Conservation (phyloP, 1,284 basidiomycete species). For the Rhodotorula sp. region DNA sequence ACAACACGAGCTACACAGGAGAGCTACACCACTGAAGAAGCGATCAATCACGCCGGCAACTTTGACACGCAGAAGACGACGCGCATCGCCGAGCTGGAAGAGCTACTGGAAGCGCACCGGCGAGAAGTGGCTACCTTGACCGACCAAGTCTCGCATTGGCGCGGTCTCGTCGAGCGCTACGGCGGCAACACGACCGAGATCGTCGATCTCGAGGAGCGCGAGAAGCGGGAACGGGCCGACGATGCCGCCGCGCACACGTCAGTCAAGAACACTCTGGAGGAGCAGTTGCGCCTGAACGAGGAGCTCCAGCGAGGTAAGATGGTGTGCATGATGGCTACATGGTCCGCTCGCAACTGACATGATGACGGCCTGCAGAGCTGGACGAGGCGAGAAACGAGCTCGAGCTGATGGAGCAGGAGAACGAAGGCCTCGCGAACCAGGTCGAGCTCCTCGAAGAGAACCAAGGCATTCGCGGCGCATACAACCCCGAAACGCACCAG, state of each 20-base stretch:
- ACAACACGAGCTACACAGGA: constrained; percentile 33
- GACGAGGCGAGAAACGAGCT: constrained; percentile 38
- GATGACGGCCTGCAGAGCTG: constrained; percentile 33
- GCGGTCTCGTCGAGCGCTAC: constrained; percentile 37
- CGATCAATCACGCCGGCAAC: constrained; percentile 35
- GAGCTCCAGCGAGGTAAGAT: constrained; percentile 38
- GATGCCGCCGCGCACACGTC: not conserved
- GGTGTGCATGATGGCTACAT: not conserved
- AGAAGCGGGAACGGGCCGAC: constrained; percentile 4
- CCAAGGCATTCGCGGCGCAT: constrained; percentile 71
- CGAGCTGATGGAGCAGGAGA: constrained; percentile 53
- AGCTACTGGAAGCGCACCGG: constrained; percentile 41
- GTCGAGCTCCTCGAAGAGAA: constrained; percentile 67
- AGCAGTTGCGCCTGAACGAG: constrained; percentile 39
- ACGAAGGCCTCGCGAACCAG: constrained; percentile 65
- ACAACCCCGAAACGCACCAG: constrained; percentile 67
- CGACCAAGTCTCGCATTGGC: constrained; percentile 34
- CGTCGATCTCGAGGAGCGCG: constrained; percentile 26
- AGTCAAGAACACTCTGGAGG: constrained; percentile 14
- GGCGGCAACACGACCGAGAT: constrained; percentile 40
- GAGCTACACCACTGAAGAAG: constrained; percentile 44
- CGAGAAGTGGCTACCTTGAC: constrained; percentile 38
- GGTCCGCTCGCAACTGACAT: not conserved
- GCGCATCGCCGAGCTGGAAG: constrained; percentile 45
- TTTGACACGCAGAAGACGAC: constrained; percentile 45